Evolutionary conservation across 1,284 basidiomycete genomes (phyloP).

Genomic region (Ustanciosporium gigantosporum): DNA sequence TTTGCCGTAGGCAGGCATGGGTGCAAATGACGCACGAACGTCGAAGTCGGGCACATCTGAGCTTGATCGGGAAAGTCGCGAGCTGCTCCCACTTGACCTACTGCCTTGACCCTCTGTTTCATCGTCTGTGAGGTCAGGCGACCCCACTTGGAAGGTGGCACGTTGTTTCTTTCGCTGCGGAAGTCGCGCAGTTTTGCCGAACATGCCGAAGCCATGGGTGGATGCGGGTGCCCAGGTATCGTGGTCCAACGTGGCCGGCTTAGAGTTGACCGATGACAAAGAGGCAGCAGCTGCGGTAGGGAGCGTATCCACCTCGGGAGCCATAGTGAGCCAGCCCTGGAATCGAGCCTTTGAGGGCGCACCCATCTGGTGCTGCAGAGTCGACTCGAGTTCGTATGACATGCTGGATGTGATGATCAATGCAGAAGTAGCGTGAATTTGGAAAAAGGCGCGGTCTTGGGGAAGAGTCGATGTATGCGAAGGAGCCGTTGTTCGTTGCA

Average conservation of each 20-base stretch:
- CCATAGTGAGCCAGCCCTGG: constrained; percentile 52
- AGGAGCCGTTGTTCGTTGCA: too few relatives aligned
- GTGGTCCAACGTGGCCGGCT: too few relatives aligned
- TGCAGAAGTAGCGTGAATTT: too few relatives aligned
- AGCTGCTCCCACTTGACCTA: constrained; percentile 1
- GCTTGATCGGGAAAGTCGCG: constrained; percentile 14
- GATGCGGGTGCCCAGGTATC: constrained; percentile 4
- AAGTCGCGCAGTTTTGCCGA: constrained; percentile 15
- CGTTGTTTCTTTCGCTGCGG: constrained; percentile 26
- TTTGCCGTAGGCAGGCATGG: constrained; percentile 36
- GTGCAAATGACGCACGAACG: constrained; percentile 47
- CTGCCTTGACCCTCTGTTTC: constrained; percentile 7
- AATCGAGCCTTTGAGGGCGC: constrained; percentile 32
- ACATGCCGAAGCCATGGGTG: constrained; percentile 21
- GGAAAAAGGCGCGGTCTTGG: too few relatives aligned
- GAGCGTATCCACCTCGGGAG: constrained; percentile 30
- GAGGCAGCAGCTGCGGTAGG: constrained; percentile 3
- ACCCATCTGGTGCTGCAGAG: constrained; percentile 28
- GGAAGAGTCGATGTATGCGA: background rate
- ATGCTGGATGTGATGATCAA: too few relatives aligned
- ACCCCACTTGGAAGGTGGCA: constrained; percentile 36
- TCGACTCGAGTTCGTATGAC: constrained; percentile 8
- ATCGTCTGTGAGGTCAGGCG: constrained; percentile 30
- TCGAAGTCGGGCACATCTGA: constrained; percentile 40
- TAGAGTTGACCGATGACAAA: background rate